phyloP scores from a whole-genome alignment of 177 flowering plant genomes.

The Vitis hybrid region DNA sequence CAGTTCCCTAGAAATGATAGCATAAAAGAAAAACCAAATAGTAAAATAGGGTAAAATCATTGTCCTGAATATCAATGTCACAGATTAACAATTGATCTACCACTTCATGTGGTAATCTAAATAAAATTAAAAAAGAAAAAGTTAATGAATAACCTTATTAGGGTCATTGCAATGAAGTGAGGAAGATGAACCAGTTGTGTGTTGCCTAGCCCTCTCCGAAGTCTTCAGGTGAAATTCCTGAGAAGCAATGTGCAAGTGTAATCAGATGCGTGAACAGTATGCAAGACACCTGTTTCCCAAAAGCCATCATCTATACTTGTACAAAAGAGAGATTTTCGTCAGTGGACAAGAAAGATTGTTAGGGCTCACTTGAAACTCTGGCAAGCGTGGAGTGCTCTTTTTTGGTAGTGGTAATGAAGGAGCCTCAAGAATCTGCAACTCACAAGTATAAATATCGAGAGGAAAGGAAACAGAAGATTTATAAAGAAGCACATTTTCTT shows the following conservation, averaged over 20 bases:
- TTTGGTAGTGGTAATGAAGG: constrained; percentile 66
- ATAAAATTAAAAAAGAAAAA: not conserved
- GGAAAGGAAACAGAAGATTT: not conserved
- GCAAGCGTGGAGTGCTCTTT: constrained; percentile 65
- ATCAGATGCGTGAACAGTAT: not conserved
- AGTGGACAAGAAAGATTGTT: constrained; percentile 1
- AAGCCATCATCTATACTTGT: not conserved
- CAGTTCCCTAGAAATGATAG: not conserved
- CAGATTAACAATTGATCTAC: not conserved
- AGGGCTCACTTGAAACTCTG: constrained; percentile 74
- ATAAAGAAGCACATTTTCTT: not conserved
- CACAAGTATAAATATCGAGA: not conserved
- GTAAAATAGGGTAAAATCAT: not conserved
- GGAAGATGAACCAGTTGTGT: constrained; percentile 41
- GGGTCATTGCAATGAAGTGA: constrained; percentile 23
- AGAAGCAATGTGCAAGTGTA: constrained; percentile 15
- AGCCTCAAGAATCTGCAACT: constrained; percentile 72
- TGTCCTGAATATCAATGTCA: not conserved
- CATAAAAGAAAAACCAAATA: not conserved
- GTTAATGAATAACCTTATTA: constrained; percentile 41
- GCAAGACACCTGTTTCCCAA: not conserved
- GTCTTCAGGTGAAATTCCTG: constrained; percentile 88
- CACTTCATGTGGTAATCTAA: not conserved
- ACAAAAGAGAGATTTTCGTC: constrained; percentile 1
- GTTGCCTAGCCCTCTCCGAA: constrained; percentile 72